Evolutionary conservation across 768 basidiomycete species (phyloP).

Genomic region (Solioccasus polychromus): DNA sequence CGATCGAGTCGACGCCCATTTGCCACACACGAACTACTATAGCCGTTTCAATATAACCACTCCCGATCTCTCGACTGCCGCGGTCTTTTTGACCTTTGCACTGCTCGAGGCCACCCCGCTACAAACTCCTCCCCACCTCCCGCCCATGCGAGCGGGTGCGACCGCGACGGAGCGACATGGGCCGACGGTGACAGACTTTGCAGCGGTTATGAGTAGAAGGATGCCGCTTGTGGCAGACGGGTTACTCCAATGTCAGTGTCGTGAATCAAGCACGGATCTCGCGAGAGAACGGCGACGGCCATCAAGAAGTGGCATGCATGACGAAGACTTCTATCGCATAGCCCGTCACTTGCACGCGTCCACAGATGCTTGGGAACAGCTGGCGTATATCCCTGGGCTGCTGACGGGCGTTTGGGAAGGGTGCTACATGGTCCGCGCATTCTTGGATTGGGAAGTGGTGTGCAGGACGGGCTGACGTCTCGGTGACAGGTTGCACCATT

Average conservation of each 20-base stretch:
- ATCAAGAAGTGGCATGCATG: slow-evolving; percentile 32
- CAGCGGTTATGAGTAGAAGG: slow-evolving; percentile 36
- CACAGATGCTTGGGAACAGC: slow-evolving; percentile 23
- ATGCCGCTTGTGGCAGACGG: slow-evolving; percentile 53
- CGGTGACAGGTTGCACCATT: slow-evolving; percentile 27
- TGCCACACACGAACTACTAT: slow-evolving; percentile 18
- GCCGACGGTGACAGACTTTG: slow-evolving; percentile 55
- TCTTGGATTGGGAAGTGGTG: slow-evolving; percentile 14
- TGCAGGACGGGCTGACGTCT: slow-evolving; percentile 15
- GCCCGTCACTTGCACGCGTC: slow-evolving; percentile 14
- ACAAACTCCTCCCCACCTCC: slow-evolving; percentile 49
- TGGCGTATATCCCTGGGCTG: slow-evolving; percentile 40
- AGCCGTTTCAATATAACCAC: slow-evolving; percentile 22
- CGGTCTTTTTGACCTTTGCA: slow-evolving; percentile 53
- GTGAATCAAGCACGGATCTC: slow-evolving; percentile 32
- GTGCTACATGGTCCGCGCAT: slow-evolving; percentile 47
- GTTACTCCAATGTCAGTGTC: slow-evolving; percentile 23
- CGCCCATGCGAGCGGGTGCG: slow-evolving; percentile 45
- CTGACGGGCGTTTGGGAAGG: slow-evolving; percentile 63
- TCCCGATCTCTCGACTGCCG: slow-evolving; percentile 41
- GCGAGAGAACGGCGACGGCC: slow-evolving; percentile 31
- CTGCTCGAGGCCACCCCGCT: slow-evolving; percentile 46
- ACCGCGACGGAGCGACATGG: slow-evolving; percentile 43
- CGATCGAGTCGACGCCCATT: slow-evolving; percentile 9
- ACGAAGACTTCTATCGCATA: slow-evolving; percentile 39